These are phyloP conservation scores for Arachnopeziza araneosa DNA, from an alignment of 2,329 filamentous ascomycete genomes.

Conservation along the genomic window DNA sequence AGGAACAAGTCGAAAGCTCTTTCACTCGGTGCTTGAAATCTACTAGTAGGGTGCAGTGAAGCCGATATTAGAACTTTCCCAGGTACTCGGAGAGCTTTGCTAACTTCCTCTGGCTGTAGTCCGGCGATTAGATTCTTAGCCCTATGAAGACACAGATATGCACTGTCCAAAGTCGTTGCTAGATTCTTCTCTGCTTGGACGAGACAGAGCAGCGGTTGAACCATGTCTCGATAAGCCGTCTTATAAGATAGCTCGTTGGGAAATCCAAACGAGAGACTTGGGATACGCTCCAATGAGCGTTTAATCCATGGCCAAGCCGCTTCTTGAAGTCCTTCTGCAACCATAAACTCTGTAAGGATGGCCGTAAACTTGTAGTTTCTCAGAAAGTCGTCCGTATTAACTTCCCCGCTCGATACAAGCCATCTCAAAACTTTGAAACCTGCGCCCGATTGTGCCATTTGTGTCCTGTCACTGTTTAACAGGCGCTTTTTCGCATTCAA, in stretches of 20 bases:
- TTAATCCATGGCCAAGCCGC: slow-evolving; percentile 26
- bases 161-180: slow-evolving; percentile 13
- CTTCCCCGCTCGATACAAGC: slow-evolving; percentile 26
- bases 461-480: slow-evolving; percentile 5
- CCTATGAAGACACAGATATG: slow-evolving; percentile 15
- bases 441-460: slow-evolving; percentile 26
- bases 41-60: slow-evolving; percentile 1
- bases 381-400: slow-evolving; percentile 22
- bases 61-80: slow-evolving; percentile 8
- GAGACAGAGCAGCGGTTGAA: slow-evolving; percentile 13
- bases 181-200: slow-evolving; percentile 13
- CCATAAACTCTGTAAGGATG: slow-evolving; percentile 27
- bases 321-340: slow-evolving; percentile 27
- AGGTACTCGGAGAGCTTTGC: slow-evolving; percentile 5
- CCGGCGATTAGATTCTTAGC: slow-evolving; percentile 12
- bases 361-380: slow-evolving; percentile 14
- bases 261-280: not conserved
- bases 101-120: slow-evolving; percentile 2
- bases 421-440: slow-evolving; percentile 28
- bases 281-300: slow-evolving; percentile 12
- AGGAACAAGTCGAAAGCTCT: slow-evolving; percentile 21
- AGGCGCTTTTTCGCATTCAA: slow-evolving; percentile 19
- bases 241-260: not conserved
- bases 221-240: slow-evolving; percentile 2
- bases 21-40: slow-evolving; percentile 7